Conservation (phyloP, 2,329 filamentous ascomycete species). For the Fonsecaea pedrosoi region DNA sequence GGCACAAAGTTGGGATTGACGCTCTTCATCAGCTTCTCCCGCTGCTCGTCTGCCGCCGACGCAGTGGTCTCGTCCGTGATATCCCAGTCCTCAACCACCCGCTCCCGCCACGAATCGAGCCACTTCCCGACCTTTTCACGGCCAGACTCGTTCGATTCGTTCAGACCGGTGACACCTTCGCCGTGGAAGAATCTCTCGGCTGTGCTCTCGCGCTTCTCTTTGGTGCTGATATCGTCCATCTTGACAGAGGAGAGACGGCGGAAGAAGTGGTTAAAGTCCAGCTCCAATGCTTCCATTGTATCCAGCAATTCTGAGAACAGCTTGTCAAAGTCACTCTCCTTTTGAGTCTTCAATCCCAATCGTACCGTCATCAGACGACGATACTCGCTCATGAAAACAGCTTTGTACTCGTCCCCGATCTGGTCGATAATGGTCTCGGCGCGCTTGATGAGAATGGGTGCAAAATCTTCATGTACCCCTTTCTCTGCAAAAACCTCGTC, state of each 20-base stretch:
- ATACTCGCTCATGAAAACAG: slow-evolving; percentile 87
- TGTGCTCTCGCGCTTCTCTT: slow-evolving; percentile 66
- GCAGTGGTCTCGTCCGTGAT: slow-evolving; percentile 47
- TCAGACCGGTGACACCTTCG: slow-evolving; percentile 68
- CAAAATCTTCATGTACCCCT: slow-evolving; percentile 73
- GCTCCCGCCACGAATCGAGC: slow-evolving; percentile 77
- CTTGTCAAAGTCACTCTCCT: slow-evolving; percentile 76
- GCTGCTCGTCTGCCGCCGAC: slow-evolving; percentile 62
- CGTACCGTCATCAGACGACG: slow-evolving; percentile 80
- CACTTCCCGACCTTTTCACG: slow-evolving; percentile 74
- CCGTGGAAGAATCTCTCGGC: slow-evolving; percentile 80
- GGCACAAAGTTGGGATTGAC: slow-evolving; percentile 95
- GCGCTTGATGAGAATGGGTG: slow-evolving; percentile 73
- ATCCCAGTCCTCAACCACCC: slow-evolving; percentile 79
- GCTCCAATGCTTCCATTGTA: slow-evolving; percentile 76
- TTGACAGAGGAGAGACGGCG: slow-evolving; percentile 73
- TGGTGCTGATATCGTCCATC: slow-evolving; percentile 68
- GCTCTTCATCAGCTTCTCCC: slow-evolving; percentile 76
- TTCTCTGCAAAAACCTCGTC: slow-evolving; percentile 72
- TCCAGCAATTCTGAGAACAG: slow-evolving; percentile 85
- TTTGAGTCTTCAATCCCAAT: slow-evolving; percentile 74
- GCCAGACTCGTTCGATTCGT: slow-evolving; percentile 68
- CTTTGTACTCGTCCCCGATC: slow-evolving; percentile 84
- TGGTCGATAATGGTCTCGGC: slow-evolving; percentile 84
- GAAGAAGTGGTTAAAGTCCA: slow-evolving; percentile 97